phyloP scores from a whole-genome alignment of 2,329 filamentous ascomycete genomes.

The Colletotrichum melonis region DNA sequence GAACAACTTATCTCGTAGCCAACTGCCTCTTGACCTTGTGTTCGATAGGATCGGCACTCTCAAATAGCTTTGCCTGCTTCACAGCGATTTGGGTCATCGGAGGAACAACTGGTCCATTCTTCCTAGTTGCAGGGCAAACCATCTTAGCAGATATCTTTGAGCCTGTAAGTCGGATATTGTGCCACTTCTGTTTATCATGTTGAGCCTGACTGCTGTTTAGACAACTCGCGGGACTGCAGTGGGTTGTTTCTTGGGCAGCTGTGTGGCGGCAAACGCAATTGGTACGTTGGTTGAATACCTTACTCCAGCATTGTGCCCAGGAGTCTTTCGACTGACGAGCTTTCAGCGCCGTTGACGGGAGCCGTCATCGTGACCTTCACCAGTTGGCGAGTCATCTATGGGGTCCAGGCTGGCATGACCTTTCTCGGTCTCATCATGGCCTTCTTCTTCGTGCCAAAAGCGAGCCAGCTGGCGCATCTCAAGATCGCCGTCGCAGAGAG shows the following conservation, averaged over 20 bases:
- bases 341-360: constrained; percentile 47
- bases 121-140: constrained; percentile 33
- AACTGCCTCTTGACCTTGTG: constrained; percentile 74
- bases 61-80: constrained; percentile 77
- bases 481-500: constrained; percentile 58
- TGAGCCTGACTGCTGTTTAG: not conserved
- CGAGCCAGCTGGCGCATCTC: constrained; percentile 66
- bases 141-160: constrained; percentile 37
- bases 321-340: not conserved
- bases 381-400: constrained; percentile 78
- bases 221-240: constrained; percentile 34
- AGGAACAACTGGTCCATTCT: constrained; percentile 33
- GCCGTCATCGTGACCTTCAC: constrained; percentile 77
- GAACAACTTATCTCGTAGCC: constrained; percentile 56
- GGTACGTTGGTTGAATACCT: not conserved
- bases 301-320: not conserved
- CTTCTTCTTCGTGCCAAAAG: constrained; percentile 74
- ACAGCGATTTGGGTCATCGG: constrained; percentile 35
- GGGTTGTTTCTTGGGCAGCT: constrained; percentile 36
- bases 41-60: constrained; percentile 77
- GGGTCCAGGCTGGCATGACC: constrained; percentile 73
- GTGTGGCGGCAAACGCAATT: constrained; percentile 33
- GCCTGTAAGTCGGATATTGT: constrained; percentile 4
- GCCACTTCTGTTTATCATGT: not conserved
- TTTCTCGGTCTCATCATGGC: constrained; percentile 65